Base-by-base conservation (phyloP, 2,329 filamentous ascomycete species). In the Sporothrix dimorphospora region DNA sequence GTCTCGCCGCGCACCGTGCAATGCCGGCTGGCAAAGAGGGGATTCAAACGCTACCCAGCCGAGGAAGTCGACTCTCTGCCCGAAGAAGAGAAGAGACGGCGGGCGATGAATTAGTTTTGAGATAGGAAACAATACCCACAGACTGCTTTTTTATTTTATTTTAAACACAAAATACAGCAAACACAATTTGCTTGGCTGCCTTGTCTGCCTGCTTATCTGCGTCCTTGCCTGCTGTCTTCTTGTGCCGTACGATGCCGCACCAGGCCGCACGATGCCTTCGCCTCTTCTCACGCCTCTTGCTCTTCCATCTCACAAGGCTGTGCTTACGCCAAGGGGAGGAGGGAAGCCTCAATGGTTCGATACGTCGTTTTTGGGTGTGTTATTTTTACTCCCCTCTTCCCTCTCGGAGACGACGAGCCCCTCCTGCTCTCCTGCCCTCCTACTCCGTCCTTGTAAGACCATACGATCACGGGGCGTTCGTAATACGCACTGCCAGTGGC, bases 281-380 rank as follows among this genome's bases (percentile, higher is more conserved):
- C 55, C 55, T 61, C 55, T 40, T 61, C 59, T 24, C 59, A 63
- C 59, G 38, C 9, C 11, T 59, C 12, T 63, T 24, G n/a, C 12
- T 16, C 12, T 21, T 63, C 38, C 34, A 38, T n/a, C 57, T 27
- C 38, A 11, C 59, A 45, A 63, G 59, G 40, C 59, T 63, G 59
- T 63, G 59, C 59, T 27, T 63, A 24, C n/a, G 59, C 38, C 38
- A 45, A 45, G 59, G n/a, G 19, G 38, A 3, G 4, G 9, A 4
- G 55, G 1, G 4, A 16, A 38, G 30, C 55, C 55, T 40, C 30
- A 59, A 59, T 59, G 30, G 30, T n/a, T 27, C 38, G 21, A 63
- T 63, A 42, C 57, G 57, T 63, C 57, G 42, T 63, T 21, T 34
- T 53, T 24, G n/a, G n/a, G n/a, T n/a, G 49, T 47, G 6, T 14